Percentiles rank a stretch among this genome's conserved stretches.
These are phyloP conservation scores for Pseudogymnoascus sp. DNA, from an alignment of 2,329 filamentous ascomycete species.

Conservation along the genomic window DNA sequence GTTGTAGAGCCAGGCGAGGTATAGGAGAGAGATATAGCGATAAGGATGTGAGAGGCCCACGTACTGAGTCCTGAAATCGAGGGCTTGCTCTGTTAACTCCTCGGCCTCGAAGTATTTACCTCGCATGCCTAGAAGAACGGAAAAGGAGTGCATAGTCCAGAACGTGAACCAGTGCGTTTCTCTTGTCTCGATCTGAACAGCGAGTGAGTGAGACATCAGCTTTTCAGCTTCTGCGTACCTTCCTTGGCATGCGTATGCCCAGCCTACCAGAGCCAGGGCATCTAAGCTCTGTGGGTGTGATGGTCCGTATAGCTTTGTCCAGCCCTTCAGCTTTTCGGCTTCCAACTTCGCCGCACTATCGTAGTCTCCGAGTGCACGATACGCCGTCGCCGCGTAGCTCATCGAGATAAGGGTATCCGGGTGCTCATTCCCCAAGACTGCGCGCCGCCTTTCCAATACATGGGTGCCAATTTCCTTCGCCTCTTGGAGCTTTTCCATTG, in stretches of 20 bases:
- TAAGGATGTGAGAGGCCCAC: not conserved
- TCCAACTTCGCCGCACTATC: not conserved
- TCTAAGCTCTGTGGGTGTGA: not conserved
- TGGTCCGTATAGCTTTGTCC: not conserved
- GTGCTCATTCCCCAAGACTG: slow-evolving; percentile 11
- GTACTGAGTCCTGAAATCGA: not conserved
- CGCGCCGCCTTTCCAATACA: not conserved
- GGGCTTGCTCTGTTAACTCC: not conserved
- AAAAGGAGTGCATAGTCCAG: not conserved
- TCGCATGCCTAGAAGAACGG: not conserved
- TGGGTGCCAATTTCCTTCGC: not conserved
- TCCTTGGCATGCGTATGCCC: not conserved
- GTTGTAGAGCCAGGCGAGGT: not conserved
- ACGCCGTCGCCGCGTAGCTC: slow-evolving; percentile 3
- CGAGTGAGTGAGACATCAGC: not conserved
- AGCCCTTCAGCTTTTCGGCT: not conserved
- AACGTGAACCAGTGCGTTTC: not conserved
- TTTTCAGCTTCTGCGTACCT: not conserved
- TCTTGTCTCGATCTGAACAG: not conserved
- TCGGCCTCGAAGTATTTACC: not conserved
- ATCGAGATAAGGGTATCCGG: slow-evolving; percentile 13
- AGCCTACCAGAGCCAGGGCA: not conserved
- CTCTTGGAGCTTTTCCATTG: not conserved
- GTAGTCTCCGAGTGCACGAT: not conserved
- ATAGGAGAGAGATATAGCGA: not conserved